Evolutionary conservation across 495 filamentous ascomycete genomes (phyloP).

Genomic region (Penicillium atrosanguineum): DNA sequence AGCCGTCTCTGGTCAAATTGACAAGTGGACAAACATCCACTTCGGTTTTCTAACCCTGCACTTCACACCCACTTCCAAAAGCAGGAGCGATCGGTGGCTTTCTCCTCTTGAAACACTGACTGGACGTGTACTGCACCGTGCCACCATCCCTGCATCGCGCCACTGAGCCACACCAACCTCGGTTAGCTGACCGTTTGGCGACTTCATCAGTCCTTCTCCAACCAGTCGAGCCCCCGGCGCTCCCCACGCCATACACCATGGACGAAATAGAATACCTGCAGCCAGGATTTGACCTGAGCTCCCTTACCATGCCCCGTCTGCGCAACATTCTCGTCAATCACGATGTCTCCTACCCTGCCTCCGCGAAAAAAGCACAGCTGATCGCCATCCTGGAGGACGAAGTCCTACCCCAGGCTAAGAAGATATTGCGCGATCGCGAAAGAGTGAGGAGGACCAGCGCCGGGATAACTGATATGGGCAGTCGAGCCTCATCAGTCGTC

Average conservation of each 20-base stretch:
- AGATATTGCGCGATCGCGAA: conserved; percentile 69
- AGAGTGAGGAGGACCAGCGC: conserved; percentile 74
- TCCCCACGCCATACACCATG: conserved; percentile 45
- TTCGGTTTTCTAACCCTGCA: conserved; percentile 7
- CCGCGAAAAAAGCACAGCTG: conserved; percentile 85
- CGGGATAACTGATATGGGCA: conserved; percentile 80
- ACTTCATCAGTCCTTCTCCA: conserved; percentile 1
- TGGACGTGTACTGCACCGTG: conserved; percentile 6
- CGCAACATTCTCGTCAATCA: conserved; percentile 87
- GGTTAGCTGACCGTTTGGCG: conserved; percentile 9
- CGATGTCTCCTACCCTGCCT: conserved; percentile 76
- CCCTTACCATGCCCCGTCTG: conserved; percentile 79
- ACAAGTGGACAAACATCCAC: conserved; percentile 28
- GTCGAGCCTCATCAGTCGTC: conserved; percentile 49
- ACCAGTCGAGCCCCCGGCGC: not conserved
- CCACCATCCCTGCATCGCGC: conserved; percentile 4
- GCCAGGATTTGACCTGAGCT: conserved; percentile 76
- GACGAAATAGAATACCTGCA: conserved; percentile 80
- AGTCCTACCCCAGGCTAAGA: conserved; percentile 71
- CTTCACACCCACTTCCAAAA: conserved; percentile 15
- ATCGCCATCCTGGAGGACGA: conserved; percentile 78
- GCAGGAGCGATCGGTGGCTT: conserved; percentile 24
- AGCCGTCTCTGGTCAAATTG: conserved; percentile 24
- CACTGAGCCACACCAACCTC: not conserved
- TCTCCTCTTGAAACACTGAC: conserved; percentile 12